Evolutionary conservation across 305 asterid species (phyloP).

Genomic region (Fraxinus xanthoxyloides): DNA sequence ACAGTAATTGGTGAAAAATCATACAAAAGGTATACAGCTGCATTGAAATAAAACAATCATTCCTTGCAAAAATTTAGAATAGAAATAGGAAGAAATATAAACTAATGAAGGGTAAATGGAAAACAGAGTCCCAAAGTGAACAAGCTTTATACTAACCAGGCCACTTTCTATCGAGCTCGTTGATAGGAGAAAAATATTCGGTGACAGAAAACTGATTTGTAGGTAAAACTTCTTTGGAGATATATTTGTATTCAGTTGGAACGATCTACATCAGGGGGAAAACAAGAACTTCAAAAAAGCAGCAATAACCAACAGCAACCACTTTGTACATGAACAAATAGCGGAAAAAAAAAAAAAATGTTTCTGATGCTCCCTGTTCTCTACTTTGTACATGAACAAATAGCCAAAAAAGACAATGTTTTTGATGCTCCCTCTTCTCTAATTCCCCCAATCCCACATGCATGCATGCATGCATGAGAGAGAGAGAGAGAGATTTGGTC

Average conservation of each 20-base stretch:
- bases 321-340: slow-evolving; percentile 10
- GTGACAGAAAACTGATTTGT: slow-evolving; percentile 96
- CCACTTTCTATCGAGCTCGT: slow-evolving; percentile 73
- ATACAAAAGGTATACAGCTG: slow-evolving; percentile 95
- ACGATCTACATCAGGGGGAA: slow-evolving; percentile 57
- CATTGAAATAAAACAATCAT: slow-evolving; percentile 23
- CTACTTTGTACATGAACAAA: slow-evolving; percentile 9
- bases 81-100: not conserved
- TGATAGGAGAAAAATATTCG: slow-evolving; percentile 84
- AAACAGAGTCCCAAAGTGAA: slow-evolving; percentile 4
- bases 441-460: not conserved
- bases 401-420: not conserved
- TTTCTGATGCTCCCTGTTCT: not conserved
- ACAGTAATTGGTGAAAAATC: slow-evolving; percentile 97
- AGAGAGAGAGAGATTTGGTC: not conserved
- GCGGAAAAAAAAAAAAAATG: not conserved
- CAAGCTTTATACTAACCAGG: slow-evolving; percentile 60
- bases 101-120: not conserved
- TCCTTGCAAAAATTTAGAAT: not conserved
- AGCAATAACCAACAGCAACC: slow-evolving; percentile 1
- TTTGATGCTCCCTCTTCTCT: not conserved
- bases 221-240: slow-evolving; percentile 78
- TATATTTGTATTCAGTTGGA: slow-evolving; percentile 87
- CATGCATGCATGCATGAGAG: not conserved
- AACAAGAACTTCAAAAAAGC: slow-evolving; percentile 23